Evolutionary conservation across 139 green algal genomes (phyloP), one percentile per base, ranked within the genome.

Genomic region (Chlamydomonas eustigma): DNA sequence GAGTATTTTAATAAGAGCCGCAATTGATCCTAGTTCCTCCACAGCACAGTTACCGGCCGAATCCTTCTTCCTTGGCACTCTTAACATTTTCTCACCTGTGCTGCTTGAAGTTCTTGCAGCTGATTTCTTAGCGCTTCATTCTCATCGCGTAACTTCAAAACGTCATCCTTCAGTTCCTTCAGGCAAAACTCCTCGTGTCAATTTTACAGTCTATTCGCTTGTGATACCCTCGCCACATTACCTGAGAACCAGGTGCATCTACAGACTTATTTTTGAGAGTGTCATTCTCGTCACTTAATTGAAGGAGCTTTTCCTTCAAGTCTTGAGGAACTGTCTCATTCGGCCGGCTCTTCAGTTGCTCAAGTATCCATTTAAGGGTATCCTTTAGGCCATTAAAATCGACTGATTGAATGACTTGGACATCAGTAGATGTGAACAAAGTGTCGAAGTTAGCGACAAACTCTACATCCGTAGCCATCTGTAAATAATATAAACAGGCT

Each of bases 291-390:
- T 28, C 18, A 28, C n/a, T 28, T 5, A 68, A 28, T 31, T 68
- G 18, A 12, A 58, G 12, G 12, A 58, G 44, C 44, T 58, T 18
- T 12, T 58, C 44, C 12, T 58, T 58, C 44, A 12, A 12, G 12
- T 12, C 44, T 18, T 12, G 18, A 58, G 44, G 44, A 58, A 18
- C 44, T 58, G 44, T 12, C 12, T 58, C 44, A 18, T 25, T 28
- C 4, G 52, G 52, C 12, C 8, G 12, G 12, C 34, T 31, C 18
- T 68, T 25, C 52, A 68, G 52, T 28, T 72, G 8, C 18, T 3
- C 3, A 25, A 72, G 33, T 72, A 72, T 4, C 64, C 64, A 72
- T 72, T 38, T 37, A 32, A 72, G 44, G 24, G 64, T 72, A 18
- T 39, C 18, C 64, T 72, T 39, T 8, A 72, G 30, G 5, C 22